phyloP scores from a whole-genome alignment of 2,329 filamentous ascomycete genomes.

The Fusarium sp. region DNA sequence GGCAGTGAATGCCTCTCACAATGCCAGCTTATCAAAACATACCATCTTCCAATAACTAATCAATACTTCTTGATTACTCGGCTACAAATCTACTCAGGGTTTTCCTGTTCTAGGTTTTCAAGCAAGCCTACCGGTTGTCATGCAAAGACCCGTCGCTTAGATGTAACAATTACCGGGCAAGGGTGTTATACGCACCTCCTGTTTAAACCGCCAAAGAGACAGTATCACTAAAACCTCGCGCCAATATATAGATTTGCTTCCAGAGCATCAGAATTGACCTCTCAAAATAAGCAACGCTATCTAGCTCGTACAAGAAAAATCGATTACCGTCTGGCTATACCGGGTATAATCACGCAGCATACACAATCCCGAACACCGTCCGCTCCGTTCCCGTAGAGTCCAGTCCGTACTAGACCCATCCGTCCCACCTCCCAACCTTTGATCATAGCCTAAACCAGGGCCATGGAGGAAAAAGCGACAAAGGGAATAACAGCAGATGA shows the following conservation, averaged over 20 bases:
- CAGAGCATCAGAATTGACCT: slow-evolving; percentile 15
- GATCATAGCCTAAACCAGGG: slow-evolving; percentile 24
- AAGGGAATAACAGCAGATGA: slow-evolving; percentile 18
- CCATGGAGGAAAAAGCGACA: slow-evolving; percentile 23
- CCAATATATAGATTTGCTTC: slow-evolving; percentile 12
- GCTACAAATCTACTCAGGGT: too few relatives aligned
- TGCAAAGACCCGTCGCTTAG: too few relatives aligned
- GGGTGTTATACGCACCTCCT: too few relatives aligned
- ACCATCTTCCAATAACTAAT: too few relatives aligned
- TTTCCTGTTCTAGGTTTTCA: too few relatives aligned
- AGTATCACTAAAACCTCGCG: too few relatives aligned
- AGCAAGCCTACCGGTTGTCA: too few relatives aligned
- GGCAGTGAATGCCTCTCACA: too few relatives aligned
- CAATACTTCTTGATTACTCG: too few relatives aligned
- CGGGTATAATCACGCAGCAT: slow-evolving; percentile 49
- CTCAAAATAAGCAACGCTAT: slow-evolving; percentile 6
- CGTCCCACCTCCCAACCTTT: slow-evolving; percentile 28
- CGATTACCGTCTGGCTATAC: slow-evolving; percentile 42
- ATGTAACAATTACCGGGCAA: too few relatives aligned
- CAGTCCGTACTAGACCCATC: slow-evolving; percentile 41
- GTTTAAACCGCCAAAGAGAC: too few relatives aligned
- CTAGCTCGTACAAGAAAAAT: slow-evolving; percentile 34
- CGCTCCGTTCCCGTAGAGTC: slow-evolving; percentile 41
- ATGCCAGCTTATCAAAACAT: too few relatives aligned
- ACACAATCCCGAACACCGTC: slow-evolving; percentile 45